Evolutionary conservation across 225 moss, liverwort and hornwort genomes (phyloP), one percentile per base, ranked within the genome.

Genomic region (Bryum argenteum): DNA sequence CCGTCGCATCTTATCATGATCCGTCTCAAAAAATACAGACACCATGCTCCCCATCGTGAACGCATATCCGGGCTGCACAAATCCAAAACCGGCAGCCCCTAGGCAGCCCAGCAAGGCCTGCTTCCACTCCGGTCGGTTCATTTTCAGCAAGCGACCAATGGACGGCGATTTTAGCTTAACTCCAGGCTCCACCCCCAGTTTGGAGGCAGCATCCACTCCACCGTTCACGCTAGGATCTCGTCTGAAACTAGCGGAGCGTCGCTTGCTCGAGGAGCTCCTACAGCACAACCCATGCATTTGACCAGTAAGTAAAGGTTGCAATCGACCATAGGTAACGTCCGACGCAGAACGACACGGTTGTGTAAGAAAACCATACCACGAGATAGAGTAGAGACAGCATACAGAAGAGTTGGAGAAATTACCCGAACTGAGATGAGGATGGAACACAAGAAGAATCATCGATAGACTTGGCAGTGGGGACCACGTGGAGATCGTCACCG

Each of bases 51-150:
- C 78, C 65, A 89, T 56, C 1, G 78, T 57, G 67, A 81, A 89
- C 11, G 89, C 69, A 24, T 77, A 86, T 23, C 78, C 11, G 0
- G 89, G 89, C 63, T 79, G 79, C 60, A 81, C 71, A 5, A 70
- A 33, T 7, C 89, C 89, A 42, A 77, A 86, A 44, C 79, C 81
- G 1, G 44, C 58, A 1, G 86, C 89, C 14, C 89, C 89, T 0
- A 80, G 0, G 18, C 61, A 51, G 19, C 86, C 89, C 63, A 84
- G 11, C 5, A 82, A 26, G 8, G 67, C 86, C 51, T 79, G 77
- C 66, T 61, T 84, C 89, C 89, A 89, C 58, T 89, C 86, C 14
- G 89, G 86, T 52, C 59, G 81, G 74, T 83, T 89, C 43, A 89
- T 43, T 53, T 63, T 73, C 17, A 89, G 62, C 10, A 85, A 65